phyloP scores from a whole-genome alignment of 306 rosid species.

The Prunus kanzakura region DNA sequence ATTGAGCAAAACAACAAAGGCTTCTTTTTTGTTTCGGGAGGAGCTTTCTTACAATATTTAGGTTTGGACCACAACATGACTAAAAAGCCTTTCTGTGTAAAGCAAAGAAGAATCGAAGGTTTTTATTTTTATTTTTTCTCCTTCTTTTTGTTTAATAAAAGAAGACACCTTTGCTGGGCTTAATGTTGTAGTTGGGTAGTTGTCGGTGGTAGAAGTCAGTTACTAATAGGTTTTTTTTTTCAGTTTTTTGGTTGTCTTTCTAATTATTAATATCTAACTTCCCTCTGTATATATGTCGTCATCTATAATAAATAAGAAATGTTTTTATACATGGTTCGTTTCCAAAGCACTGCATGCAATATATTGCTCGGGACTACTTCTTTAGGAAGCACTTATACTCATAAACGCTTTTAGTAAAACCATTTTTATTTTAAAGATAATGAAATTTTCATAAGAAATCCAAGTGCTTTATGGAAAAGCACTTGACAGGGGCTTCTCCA shows the following conservation, averaged over 20 bases:
- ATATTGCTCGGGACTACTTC: too few relatives aligned
- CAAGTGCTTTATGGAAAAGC: too few relatives aligned
- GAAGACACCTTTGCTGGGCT: slow-evolving; percentile 25
- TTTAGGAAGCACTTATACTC: accelerated
- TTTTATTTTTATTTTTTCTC: background rate
- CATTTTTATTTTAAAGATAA: too few relatives aligned
- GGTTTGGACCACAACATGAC: slow-evolving; percentile 26
- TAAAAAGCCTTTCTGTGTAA: slow-evolving; percentile 23
- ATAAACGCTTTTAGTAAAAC: accelerated
- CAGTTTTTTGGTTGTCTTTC: background rate
- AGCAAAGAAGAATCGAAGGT: slow-evolving; percentile 9
- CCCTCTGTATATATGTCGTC: background rate
- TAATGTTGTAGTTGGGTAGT: slow-evolving; percentile 31
- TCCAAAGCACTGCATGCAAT: too few relatives aligned
- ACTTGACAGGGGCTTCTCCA: accelerated
- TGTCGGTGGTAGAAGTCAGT: slow-evolving; percentile 21
- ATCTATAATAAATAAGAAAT: background rate
- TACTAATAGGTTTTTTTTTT: slow-evolving; percentile 8
- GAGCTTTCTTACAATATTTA: slow-evolving; percentile 12
- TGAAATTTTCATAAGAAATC: too few relatives aligned
- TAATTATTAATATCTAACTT: background rate
- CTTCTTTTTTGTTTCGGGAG: background rate
- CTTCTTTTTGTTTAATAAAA: slow-evolving; percentile 1
- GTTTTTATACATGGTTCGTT: too few relatives aligned
- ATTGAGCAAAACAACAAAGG: background rate